Conservation (phyloP, 176 grass and related monocot genomes). For the Thinopyrum elongatum region DNA sequence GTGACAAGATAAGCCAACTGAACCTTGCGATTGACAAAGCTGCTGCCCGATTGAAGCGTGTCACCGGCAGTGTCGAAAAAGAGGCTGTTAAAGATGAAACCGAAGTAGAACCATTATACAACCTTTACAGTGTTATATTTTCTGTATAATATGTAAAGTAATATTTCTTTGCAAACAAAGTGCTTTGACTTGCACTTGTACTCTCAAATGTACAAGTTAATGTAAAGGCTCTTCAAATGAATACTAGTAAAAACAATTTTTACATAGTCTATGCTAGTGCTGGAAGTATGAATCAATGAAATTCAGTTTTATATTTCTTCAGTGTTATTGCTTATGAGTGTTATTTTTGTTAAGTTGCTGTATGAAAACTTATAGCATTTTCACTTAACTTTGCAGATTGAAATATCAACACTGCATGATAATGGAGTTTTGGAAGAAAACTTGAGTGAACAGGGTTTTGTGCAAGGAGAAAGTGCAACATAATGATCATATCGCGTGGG, state of each 20-base stretch:
- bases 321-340: not conserved
- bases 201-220: not conserved
- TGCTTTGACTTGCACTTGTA: not conserved
- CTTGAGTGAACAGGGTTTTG: slow-evolving; percentile 31
- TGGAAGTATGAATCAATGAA: not conserved
- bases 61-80: slow-evolving; percentile 42
- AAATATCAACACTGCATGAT: not conserved
- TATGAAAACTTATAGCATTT: slow-evolving; percentile 5
- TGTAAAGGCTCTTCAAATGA: not conserved
- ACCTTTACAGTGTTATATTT: slow-evolving; percentile 16
- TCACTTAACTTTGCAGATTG: slow-evolving; percentile 27
- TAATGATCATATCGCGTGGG: not conserved
- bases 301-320: not conserved
- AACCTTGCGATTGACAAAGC: slow-evolving; percentile 68
- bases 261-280: not conserved
- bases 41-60: slow-evolving; percentile 46
- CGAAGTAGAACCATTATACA: slow-evolving; percentile 55
- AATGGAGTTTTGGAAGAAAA: slow-evolving; percentile 22
- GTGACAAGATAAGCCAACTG: slow-evolving; percentile 64
- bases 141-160: not conserved
- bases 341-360: not conserved
- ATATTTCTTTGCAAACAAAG: slow-evolving; percentile 1
- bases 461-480: slow-evolving; percentile 36
- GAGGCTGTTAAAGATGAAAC: slow-evolving; percentile 37
- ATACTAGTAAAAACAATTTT: not conserved